Evolutionary conservation across 176 grass and related monocot genomes (phyloP).

Genomic region (Aegilops tauschii): DNA sequence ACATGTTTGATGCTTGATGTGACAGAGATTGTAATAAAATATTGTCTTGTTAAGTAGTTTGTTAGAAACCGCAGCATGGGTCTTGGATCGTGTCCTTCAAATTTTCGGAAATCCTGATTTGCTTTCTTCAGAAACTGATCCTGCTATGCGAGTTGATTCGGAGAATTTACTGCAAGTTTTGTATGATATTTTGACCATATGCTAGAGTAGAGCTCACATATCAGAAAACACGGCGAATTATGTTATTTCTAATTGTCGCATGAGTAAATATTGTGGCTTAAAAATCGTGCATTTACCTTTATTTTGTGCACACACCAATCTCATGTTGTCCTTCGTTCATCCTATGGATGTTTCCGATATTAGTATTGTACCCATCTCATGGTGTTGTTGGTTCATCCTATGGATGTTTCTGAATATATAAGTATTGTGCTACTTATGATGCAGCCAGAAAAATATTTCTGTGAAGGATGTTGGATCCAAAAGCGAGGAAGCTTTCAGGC

Average conservation of each 20-base stretch:
- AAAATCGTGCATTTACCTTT: neutral
- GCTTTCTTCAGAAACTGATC: neutral
- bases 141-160: neutral
- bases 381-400: neutral
- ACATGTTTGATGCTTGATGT: neutral
- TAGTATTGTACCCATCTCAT: too few species aligned
- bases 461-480: conserved; percentile 1
- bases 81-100: too few species aligned
- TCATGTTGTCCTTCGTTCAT: neutral
- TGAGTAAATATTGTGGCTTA: neutral
- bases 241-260: neutral
- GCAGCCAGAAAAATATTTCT: neutral
- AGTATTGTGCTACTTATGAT: neutral
- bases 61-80: neutral
- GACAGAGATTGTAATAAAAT: neutral
- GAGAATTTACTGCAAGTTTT: neutral
- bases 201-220: neutral
- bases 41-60: neutral
- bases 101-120: neutral
- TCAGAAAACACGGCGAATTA: neutral
- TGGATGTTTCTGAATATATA: conserved; percentile 1
- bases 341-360: too few species aligned
- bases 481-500: neutral
- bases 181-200: neutral
- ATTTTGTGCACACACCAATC: neutral